Conservation (phyloP, 768 basidiomycete species). For the Termitomyces sp. region DNA sequence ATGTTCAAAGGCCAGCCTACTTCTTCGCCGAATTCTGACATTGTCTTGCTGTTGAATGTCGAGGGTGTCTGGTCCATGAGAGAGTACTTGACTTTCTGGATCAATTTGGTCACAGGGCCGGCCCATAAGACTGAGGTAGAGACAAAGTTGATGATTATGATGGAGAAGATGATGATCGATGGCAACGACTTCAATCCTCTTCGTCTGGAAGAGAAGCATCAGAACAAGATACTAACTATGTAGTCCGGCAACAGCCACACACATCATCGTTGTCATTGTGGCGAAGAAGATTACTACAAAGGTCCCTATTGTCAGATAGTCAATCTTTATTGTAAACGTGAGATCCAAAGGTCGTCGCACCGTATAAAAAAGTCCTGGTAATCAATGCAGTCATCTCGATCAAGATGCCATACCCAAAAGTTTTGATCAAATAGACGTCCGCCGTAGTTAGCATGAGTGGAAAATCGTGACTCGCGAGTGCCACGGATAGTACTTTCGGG, state of each 20-base stretch:
- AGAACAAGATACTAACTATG: neutral
- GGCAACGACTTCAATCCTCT: neutral
- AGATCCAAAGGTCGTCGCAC: neutral
- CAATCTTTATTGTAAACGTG: neutral
- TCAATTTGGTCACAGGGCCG: neutral
- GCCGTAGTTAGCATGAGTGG: neutral
- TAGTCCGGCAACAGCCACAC: slow-evolving; percentile 16
- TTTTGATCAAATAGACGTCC: neutral
- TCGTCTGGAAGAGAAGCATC: neutral
- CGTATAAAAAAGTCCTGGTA: neutral
- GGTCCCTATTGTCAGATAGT: neutral
- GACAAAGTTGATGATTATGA: neutral
- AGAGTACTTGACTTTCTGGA: neutral
- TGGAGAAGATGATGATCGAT: neutral
- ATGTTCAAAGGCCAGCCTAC: neutral
- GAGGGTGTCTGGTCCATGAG: neutral
- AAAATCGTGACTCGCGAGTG: too few relatives aligned
- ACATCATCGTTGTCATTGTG: neutral
- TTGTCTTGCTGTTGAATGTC: neutral
- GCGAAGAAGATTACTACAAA: neutral
- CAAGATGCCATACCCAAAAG: neutral
- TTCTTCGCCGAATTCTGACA: neutral
- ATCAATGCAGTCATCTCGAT: neutral
- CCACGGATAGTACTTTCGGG: too few relatives aligned
- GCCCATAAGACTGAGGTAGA: neutral